These are phyloP conservation scores for Podospora pseudoanserina DNA, from an alignment of 495 filamentous ascomycete genomes.

Conservation along the genomic window DNA sequence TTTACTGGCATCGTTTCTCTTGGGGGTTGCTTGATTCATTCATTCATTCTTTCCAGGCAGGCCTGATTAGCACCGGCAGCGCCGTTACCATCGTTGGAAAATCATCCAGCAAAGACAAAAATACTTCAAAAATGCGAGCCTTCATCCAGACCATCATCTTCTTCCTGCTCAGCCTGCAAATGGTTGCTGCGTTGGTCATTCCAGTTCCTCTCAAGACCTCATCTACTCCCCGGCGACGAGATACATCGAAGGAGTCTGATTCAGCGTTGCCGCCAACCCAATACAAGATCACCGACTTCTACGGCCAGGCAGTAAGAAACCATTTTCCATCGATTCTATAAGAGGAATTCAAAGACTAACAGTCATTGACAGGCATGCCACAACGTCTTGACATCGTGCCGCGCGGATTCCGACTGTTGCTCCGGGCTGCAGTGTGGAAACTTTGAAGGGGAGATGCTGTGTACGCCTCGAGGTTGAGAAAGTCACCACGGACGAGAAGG, in stretches of 20 bases:
- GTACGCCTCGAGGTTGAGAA: background rate
- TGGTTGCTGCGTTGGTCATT: background rate
- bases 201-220: background rate
- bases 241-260: background rate
- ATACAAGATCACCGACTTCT: background rate
- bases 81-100: background rate
- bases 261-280: background rate
- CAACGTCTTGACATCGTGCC: background rate
- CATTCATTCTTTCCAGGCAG: background rate
- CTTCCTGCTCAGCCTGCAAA: background rate
- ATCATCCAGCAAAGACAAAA: background rate
- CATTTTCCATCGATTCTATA: background rate
- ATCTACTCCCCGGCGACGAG: background rate
- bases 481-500: too few species aligned
- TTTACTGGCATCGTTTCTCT: background rate
- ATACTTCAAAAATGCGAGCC: background rate
- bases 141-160: background rate
- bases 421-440: background rate
- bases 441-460: background rate
- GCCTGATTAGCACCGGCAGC: background rate
- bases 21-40: background rate
- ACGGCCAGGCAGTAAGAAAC: background rate
- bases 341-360: background rate
- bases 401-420: background rate
- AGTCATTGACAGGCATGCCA: background rate